These are phyloP conservation scores for Cudoniella acicularis DNA, from an alignment of 495 filamentous ascomycete species.

Conservation along the genomic window DNA sequence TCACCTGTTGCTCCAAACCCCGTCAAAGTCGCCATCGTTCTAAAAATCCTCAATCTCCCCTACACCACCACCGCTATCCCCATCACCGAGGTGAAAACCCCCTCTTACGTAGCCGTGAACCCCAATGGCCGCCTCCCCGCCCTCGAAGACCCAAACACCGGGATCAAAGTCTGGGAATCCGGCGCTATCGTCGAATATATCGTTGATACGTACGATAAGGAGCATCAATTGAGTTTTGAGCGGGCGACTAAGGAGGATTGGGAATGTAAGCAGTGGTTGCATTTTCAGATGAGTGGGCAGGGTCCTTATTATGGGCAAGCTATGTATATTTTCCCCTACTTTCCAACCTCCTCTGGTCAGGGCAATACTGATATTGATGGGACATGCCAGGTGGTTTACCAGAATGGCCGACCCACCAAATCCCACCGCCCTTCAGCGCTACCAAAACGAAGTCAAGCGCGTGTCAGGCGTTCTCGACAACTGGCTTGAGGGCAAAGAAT, in stretches of 20 bases:
- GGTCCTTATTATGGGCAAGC: slow-evolving; percentile 65
- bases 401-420: slow-evolving; percentile 25
- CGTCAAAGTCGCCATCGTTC: slow-evolving; percentile 60
- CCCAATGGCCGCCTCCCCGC: slow-evolving; percentile 67
- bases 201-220: slow-evolving; percentile 65
- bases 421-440: slow-evolving; percentile 52
- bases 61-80: slow-evolving; percentile 38
- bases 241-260: slow-evolving; percentile 44
- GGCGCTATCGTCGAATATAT: slow-evolving; percentile 73
- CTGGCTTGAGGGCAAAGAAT: slow-evolving; percentile 47
- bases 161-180: slow-evolving; percentile 46
- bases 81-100: slow-evolving; percentile 53
- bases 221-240: slow-evolving; percentile 54
- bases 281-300: slow-evolving; percentile 66
- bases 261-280: slow-evolving; percentile 60
- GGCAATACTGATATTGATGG: too few species aligned
- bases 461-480: slow-evolving; percentile 56
- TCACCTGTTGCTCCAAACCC: slow-evolving; percentile 50
- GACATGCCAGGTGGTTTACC: slow-evolving; percentile 53
- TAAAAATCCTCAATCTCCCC: slow-evolving; percentile 59
- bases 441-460: slow-evolving; percentile 55
- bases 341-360: not conserved
- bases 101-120: slow-evolving; percentile 54
- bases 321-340: slow-evolving; percentile 29
- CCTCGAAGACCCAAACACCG: slow-evolving; percentile 29